Conservation (phyloP, 2,329 filamentous ascomycete species). For the Phialocephala subalpina region DNA sequence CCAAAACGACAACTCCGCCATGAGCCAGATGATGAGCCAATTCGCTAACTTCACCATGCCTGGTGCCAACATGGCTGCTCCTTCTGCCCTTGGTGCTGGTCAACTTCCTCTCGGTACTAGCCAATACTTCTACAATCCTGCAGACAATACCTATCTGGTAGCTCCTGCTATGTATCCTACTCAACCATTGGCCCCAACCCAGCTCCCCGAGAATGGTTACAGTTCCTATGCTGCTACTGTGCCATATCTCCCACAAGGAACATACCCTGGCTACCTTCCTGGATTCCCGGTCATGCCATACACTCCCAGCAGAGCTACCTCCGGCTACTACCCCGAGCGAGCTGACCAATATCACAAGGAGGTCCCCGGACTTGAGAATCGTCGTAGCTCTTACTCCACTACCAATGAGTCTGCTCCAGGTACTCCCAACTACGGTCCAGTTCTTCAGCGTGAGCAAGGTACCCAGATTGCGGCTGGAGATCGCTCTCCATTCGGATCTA, state of each 20-base stretch:
- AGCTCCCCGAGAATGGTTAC: constrained; percentile 42
- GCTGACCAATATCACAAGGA: constrained; percentile 48
- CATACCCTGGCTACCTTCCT: constrained; percentile 44
- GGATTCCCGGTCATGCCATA: constrained; percentile 44
- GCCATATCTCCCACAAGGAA: constrained; percentile 42
- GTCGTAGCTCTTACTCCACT: constrained; percentile 71
- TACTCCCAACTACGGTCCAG: constrained; percentile 69
- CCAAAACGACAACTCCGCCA: constrained; percentile 26
- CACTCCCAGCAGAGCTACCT: constrained; percentile 37
- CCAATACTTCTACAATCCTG: constrained; percentile 43
- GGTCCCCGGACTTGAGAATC: constrained; percentile 69
- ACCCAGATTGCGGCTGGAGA: constrained; percentile 66
- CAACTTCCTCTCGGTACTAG: constrained; percentile 44
- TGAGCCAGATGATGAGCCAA: constrained; percentile 42
- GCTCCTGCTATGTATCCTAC: constrained; percentile 42
- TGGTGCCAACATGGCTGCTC: constrained; percentile 46
- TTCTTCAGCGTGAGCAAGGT: constrained; percentile 66
- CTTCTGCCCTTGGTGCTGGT: constrained; percentile 37
- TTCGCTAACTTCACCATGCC: constrained; percentile 43
- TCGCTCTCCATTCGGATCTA: constrained; percentile 68
- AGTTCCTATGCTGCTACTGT: constrained; percentile 40
- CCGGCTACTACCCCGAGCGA: constrained; percentile 42
- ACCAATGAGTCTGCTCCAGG: constrained; percentile 70
- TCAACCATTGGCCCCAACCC: constrained; percentile 39
- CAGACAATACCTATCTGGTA: constrained; percentile 36